phyloP scores from a whole-genome alignment of 1,284 basidiomycete species.

The Fomes fomentarius region DNA sequence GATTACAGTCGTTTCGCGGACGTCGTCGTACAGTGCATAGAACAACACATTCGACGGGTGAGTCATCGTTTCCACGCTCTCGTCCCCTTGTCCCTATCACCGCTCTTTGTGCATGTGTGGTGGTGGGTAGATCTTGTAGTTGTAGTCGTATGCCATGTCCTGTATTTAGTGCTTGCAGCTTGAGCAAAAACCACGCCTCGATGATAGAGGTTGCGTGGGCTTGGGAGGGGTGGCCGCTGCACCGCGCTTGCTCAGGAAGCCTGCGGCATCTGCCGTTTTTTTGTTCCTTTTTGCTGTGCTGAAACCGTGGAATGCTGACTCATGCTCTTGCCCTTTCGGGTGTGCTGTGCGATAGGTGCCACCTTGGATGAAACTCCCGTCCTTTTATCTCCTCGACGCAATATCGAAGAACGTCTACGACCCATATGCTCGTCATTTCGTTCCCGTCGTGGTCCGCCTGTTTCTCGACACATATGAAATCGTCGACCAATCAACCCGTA shows the following conservation, averaged over 20 bases:
- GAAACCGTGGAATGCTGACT: constrained; percentile 65
- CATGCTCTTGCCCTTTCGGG: constrained; percentile 43
- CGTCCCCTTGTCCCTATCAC: constrained; percentile 8
- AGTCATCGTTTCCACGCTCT: constrained; percentile 44
- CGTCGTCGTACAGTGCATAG: constrained; percentile 87
- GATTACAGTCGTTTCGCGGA: constrained; percentile 82
- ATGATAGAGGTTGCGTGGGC: not conserved
- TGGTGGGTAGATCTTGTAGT: not conserved
- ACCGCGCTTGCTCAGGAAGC: constrained; percentile 1
- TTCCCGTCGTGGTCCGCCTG: constrained; percentile 74
- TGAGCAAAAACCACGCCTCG: constrained; percentile 31
- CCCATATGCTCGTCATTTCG: constrained; percentile 85
- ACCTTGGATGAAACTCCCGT: constrained; percentile 90
- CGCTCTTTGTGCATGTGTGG: constrained; percentile 6
- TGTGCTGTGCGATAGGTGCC: constrained; percentile 64
- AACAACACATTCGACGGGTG: constrained; percentile 87
- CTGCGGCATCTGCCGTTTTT: constrained; percentile 29
- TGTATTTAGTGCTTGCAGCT: constrained; percentile 28
- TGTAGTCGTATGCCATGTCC: constrained; percentile 26
- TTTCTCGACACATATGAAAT: constrained; percentile 86
- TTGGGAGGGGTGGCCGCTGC: not conserved
- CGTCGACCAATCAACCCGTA: constrained; percentile 82
- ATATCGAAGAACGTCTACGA: constrained; percentile 94
- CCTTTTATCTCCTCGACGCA: constrained; percentile 95
- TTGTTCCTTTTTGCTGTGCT: constrained; percentile 22